phyloP scores from a whole-genome alignment of 2,329 filamentous ascomycete genomes.

The Elsinoe fawcettii region DNA sequence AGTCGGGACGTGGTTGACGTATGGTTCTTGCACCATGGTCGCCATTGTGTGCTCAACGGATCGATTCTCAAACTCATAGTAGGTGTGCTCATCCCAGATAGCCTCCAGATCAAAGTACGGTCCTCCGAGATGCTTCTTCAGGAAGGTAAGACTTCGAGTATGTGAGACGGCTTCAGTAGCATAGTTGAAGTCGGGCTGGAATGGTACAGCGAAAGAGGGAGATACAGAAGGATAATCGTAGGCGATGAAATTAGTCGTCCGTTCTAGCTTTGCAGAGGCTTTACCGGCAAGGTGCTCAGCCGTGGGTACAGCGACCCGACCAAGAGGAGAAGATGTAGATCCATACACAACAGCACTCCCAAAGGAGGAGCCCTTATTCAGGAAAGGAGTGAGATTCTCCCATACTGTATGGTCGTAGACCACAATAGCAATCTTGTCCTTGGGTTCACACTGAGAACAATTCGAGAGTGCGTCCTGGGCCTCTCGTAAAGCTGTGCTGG shows the following conservation, averaged over 20 bases:
- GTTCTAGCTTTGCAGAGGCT: slow-evolving; percentile 18
- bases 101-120: slow-evolving; percentile 58
- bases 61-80: slow-evolving; percentile 61
- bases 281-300: slow-evolving; percentile 24
- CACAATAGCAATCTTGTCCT: slow-evolving; percentile 30
- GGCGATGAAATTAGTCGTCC: slow-evolving; percentile 19
- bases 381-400: neutral
- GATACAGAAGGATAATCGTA: slow-evolving; percentile 42
- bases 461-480: slow-evolving; percentile 23
- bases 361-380: slow-evolving; percentile 23
- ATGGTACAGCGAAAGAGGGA: slow-evolving; percentile 45
- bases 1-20: slow-evolving; percentile 70
- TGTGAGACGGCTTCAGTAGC: slow-evolving; percentile 54
- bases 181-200: slow-evolving; percentile 45
- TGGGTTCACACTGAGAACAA: slow-evolving; percentile 30
- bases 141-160: slow-evolving; percentile 56
- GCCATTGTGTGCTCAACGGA: slow-evolving; percentile 66
- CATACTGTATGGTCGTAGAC: neutral
- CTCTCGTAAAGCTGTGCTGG: slow-evolving; percentile 17
- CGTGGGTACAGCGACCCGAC: slow-evolving; percentile 20
- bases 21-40: slow-evolving; percentile 74
- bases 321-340: slow-evolving; percentile 1
- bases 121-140: slow-evolving; percentile 56
- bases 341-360: slow-evolving; percentile 21
- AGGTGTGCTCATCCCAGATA: slow-evolving; percentile 72